These are phyloP conservation scores for Hordeum pubiflorum DNA, from an alignment of 202 grass and related monocot species.

Conservation along the genomic window DNA sequence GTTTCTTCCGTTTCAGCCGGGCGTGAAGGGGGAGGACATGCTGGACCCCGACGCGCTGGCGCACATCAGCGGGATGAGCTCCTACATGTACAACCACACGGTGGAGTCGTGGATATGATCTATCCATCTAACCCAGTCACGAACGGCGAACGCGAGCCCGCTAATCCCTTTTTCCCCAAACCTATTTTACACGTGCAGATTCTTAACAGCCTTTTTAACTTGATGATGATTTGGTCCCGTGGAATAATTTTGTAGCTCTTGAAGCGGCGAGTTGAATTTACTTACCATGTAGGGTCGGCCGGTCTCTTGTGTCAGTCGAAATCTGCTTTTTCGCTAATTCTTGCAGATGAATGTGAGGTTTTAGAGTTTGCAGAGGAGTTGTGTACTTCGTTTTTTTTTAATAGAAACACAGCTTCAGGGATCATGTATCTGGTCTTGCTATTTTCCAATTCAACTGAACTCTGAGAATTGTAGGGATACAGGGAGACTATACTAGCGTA, in stretches of 20 bases:
- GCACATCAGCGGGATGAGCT: conserved; percentile 45
- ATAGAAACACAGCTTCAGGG: background rate
- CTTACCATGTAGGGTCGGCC: background rate
- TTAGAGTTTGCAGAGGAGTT: conserved; percentile 24
- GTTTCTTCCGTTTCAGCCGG: conserved; percentile 23
- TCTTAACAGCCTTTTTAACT: conserved; percentile 18
- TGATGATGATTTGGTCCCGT: conserved; percentile 3
- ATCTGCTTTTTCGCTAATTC: background rate
- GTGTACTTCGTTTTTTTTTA: background rate
- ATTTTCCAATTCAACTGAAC: background rate
- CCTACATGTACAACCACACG: conserved; percentile 48
- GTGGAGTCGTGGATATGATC: conserved; percentile 56
- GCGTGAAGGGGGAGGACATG: conserved; percentile 63
- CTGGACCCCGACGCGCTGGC: conserved; percentile 48
- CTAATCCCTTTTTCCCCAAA: background rate
- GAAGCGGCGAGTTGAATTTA: conserved; percentile 16
- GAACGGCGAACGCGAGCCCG: background rate
- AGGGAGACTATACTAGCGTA: no score
- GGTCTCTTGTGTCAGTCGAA: background rate
- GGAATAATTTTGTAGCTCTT: conserved; percentile 42
- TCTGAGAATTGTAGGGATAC: background rate
- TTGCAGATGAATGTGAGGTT: background rate
- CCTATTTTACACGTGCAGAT: conserved; percentile 28
- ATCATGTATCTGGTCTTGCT: background rate
- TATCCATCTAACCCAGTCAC: background rate